A percentile compares a stretch with the other conserved stretches of the same genome.
Conservation (phyloP, 2,329 filamentous ascomycete genomes). For the Aspergillus glaucus region DNA sequence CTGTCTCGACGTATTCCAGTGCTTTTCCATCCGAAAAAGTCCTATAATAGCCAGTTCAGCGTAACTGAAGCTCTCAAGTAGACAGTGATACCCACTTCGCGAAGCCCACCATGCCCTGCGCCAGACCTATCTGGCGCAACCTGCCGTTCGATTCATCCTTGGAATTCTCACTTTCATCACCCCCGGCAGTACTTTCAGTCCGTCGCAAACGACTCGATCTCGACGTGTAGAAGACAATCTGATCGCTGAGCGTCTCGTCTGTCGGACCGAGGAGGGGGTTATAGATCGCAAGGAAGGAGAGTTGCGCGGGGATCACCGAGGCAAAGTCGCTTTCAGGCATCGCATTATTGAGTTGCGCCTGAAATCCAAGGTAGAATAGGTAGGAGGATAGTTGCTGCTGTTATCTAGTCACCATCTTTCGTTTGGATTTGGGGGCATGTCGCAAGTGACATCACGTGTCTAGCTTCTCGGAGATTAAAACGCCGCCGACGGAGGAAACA, state of each 20-base stretch:
- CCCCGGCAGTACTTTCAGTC: conserved; percentile 8
- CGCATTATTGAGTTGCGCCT: conserved; percentile 19
- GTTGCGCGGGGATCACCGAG: conserved; percentile 65
- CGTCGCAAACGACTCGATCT: conserved; percentile 23
- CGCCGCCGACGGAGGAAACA: not conserved
- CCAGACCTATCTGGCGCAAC: conserved; percentile 86
- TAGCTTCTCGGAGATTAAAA: conserved; percentile 1
- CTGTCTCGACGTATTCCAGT: conserved; percentile 83
- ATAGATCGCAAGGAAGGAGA: conserved; percentile 91
- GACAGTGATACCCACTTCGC: conserved; percentile 50
- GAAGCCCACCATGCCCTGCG: conserved; percentile 94
- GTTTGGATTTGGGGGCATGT: not conserved
- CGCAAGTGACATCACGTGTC: conserved; percentile 29
- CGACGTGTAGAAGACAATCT: conserved; percentile 91
- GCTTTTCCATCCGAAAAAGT: conserved; percentile 73
- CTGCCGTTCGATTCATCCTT: conserved; percentile 74
- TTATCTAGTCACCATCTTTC: conserved; percentile 2
- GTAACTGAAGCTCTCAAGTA: not conserved
- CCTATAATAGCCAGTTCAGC: conserved; percentile 36
- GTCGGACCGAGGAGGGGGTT: conserved; percentile 72
- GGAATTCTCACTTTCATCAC: conserved; percentile 24
- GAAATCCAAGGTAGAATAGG: conserved; percentile 3
- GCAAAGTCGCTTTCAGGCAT: conserved; percentile 34
- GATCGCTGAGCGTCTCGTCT: conserved; percentile 68
- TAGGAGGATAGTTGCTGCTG: not conserved